Evolutionary conservation across 345 rosid species (phyloP).

Genomic region (Eucalyptus marginata): DNA sequence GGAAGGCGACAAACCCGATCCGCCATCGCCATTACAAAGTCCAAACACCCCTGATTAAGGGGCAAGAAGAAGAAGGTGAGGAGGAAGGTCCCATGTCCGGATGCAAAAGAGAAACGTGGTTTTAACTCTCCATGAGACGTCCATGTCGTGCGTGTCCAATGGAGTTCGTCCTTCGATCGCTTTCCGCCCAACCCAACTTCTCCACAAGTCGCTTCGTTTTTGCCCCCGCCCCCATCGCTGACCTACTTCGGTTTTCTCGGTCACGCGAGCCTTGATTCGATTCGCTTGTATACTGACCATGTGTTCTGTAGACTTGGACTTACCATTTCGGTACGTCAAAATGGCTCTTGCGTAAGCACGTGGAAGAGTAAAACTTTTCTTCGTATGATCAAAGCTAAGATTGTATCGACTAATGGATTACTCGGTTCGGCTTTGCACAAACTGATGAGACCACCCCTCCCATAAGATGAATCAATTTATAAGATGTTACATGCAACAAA

Average conservation of each 20-base stretch:
- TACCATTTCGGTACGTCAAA: not conserved
- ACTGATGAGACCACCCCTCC: not conserved
- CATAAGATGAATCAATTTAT: not conserved
- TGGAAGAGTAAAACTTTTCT: not conserved
- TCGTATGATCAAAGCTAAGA: not conserved
- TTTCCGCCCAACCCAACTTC: not conserved
- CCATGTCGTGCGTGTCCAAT: not conserved
- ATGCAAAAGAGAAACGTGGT: not conserved
- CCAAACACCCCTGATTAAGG: not conserved
- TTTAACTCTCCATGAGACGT: not conserved
- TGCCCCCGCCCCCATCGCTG: not conserved
- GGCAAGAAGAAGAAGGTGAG: not conserved
- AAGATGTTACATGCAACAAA: not conserved
- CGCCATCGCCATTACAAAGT: too few relatives aligned
- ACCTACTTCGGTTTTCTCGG: not conserved
- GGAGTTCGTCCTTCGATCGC: not conserved
- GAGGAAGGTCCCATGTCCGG: not conserved
- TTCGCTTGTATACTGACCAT: not conserved
- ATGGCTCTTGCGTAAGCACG: not conserved
- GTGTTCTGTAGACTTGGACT: not conserved
- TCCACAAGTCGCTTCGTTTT: not conserved
- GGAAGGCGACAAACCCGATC: too few relatives aligned
- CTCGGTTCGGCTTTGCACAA: not conserved
- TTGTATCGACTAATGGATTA: not conserved
- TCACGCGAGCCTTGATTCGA: not conserved